Base-by-base conservation (phyloP, 176 grass and related monocot species). In the Oryza australiensis region DNA sequence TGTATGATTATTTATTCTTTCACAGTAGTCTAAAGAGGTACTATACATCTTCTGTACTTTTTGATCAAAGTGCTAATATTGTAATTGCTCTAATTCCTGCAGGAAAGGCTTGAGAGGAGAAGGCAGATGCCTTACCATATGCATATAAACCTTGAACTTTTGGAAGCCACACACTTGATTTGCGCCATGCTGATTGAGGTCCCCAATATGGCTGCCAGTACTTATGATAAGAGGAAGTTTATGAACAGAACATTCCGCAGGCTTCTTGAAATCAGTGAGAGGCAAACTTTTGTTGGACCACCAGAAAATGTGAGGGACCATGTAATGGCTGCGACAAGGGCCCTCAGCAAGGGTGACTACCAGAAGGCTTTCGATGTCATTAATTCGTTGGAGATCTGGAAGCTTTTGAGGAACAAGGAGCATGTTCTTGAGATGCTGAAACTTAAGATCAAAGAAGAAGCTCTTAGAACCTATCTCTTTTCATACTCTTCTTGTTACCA, bases 121-220 rank as follows among this genome's bases (percentile, higher is more conserved):
- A 86, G 95, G 62, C 92, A 94, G 75, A 98, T 98, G 95, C 95
- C 95, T 29, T 98, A 98, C 78, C 95, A 94, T 83, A 98, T 98
- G 95, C 95, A 98, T 71, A 98, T 98, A 85, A 98, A 98, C 78
- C 86, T 98, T 65, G 95, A 98, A 75, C 92, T 98, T 30, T 87
- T 98, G 63, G 95, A 98, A 88, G 90, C 95, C 34, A 94, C 90
- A 46, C 95, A 98, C 30, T 83, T 98, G 81, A 88, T 93, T 37
- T 94, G 92, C 89, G 95, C 95, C 14, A 98, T 98, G 95, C 86
- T 98, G 53, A 94, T 98, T 57, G 95, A 98, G 82, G 92, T 98
- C 64, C 95, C 95, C 12, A 88, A 85, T 68, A 98, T 98, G 90
- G 92, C 95, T 59, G 80, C 95, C 67, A 86, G 74, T 59, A 85